Percentiles rank a stretch among this genome's conserved stretches.
These are phyloP conservation scores for Elaeis oleifera DNA, from an alignment of 202 grass and related monocot species.

Conservation along the genomic window DNA sequence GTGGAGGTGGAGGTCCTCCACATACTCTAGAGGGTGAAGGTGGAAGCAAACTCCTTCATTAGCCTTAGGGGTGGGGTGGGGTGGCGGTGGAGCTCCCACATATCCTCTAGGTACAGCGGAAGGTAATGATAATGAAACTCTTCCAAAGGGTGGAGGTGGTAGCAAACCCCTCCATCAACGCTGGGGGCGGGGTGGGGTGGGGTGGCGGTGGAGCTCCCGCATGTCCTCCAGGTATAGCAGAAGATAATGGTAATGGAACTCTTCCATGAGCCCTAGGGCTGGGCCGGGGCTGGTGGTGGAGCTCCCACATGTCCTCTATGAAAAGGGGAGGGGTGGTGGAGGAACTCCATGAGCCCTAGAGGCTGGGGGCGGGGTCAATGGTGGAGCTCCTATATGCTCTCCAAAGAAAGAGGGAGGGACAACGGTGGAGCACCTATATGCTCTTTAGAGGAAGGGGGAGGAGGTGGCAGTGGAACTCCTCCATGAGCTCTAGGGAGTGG, in stretches of 20 bases:
- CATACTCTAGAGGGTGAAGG: background rate
- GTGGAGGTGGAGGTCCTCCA: slow-evolving; percentile 20
- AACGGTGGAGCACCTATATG: background rate
- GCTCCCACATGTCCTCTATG: background rate
- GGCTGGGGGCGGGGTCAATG: background rate
- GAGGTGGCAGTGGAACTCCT: slow-evolving; percentile 8
- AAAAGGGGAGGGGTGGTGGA: background rate
- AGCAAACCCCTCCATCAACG: background rate
- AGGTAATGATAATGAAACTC: background rate
- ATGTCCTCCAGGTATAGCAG: background rate
- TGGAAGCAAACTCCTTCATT: background rate
- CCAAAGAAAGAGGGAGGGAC: background rate
- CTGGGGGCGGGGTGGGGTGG: background rate
- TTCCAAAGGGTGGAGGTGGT: background rate
- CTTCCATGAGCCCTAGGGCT: background rate
- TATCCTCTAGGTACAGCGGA: background rate
- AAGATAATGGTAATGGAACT: background rate
- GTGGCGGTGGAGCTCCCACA: slow-evolving; percentile 5
- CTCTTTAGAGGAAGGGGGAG: background rate
- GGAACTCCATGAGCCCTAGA: background rate
- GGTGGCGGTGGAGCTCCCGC: slow-evolving; percentile 6
- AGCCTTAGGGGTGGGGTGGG: background rate
- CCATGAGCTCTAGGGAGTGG: background rate
- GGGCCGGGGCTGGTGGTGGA: background rate
- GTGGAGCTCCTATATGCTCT: slow-evolving; percentile 7